These are phyloP conservation scores for Nidula niveotomentosa DNA, from an alignment of 1,284 basidiomycete genomes.

Conservation along the genomic window DNA sequence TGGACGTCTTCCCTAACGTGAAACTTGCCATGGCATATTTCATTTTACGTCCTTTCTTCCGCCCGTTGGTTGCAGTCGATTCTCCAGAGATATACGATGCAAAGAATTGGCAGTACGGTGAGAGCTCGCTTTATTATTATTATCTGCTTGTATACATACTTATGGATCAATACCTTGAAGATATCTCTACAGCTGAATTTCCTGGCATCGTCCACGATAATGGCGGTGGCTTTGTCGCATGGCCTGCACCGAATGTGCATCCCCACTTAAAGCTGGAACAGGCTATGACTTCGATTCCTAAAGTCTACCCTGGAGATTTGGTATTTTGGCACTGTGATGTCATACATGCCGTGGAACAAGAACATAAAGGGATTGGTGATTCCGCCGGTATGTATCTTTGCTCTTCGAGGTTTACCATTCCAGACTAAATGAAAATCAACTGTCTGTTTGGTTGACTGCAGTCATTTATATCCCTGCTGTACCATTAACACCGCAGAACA, in stretches of 20 bases:
- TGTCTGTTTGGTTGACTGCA: conserved; percentile 12
- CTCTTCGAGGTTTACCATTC: neutral
- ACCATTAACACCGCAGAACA: conserved; percentile 67
- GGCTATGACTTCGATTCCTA: conserved; percentile 68
- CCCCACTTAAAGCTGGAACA: conserved; percentile 60
- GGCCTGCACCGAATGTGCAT: conserved; percentile 24
- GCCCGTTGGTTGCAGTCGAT: conserved; percentile 30
- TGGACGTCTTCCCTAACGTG: conserved; percentile 70
- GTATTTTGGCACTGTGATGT: conserved; percentile 81
- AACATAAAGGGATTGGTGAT: conserved; percentile 61
- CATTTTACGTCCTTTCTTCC: conserved; percentile 77
- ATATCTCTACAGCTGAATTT: neutral
- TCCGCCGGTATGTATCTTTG: conserved; percentile 47
- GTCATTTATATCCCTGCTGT: conserved; percentile 86
- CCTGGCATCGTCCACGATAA: neutral
- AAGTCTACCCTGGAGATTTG: conserved; percentile 70
- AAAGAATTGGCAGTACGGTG: conserved; percentile 65
- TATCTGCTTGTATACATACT: neutral
- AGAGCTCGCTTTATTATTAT: neutral
- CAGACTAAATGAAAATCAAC: neutral
- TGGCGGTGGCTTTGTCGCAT: neutral
- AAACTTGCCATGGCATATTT: conserved; percentile 67
- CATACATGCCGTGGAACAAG: conserved; percentile 69
- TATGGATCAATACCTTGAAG: neutral
- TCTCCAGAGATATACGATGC: conserved; percentile 42